Evolutionary conservation across 1,284 basidiomycete species (phyloP), one percentile per base, ranked within the genome.

Genomic region (Rhizopogon hawkerae): DNA sequence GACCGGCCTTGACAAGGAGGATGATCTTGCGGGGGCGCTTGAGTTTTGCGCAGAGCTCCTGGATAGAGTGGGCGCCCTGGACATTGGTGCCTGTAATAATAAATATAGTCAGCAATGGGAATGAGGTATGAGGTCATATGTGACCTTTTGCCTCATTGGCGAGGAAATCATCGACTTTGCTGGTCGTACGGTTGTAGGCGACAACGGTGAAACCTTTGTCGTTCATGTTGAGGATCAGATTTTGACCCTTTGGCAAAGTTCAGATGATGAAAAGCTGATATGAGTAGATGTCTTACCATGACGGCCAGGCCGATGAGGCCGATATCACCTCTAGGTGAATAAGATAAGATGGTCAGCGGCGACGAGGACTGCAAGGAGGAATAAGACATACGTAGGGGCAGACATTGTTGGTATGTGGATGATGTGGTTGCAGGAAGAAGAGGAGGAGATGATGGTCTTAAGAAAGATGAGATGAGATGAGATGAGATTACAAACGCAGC

Each of bases 191-290:
- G 79, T 99, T 99, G 78, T 89, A 98, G 21, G 92, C 93, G 59
- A 92, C 86, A 62, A 98, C 96, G 58, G 75, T 93, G 77, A 93
- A 98, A 47, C 96, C 96, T 76, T 98, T 98, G 80, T 98, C 95
- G 69, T 94, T 94, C 89, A 96, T 96, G 78, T 96, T 96, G 59
- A 96, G 77, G 69, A 96, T 94, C 63, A 95, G 71, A 73, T 96
- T 96, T 83, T 95, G 92, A 64, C 92, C 91, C 90, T 93, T 60
- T 24, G 35, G 35, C 13, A 37, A 46, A 50, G 54, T 41, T 49
- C 46, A 54, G 4, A 39, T n/a, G 5, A 33, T 47, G 53, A 52
- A 42, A 50, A 52, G 55, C 42, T 33, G 42, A 38, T 51, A 55
- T 48, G 54, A 59, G 53, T 33, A 50, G 34, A 47, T 39, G 44